A percentile compares a stretch with the other conserved stretches of the same genome.
These are phyloP conservation scores for Sophora flavescens DNA, from an alignment of 306 rosid genomes.

Conservation along the genomic window DNA sequence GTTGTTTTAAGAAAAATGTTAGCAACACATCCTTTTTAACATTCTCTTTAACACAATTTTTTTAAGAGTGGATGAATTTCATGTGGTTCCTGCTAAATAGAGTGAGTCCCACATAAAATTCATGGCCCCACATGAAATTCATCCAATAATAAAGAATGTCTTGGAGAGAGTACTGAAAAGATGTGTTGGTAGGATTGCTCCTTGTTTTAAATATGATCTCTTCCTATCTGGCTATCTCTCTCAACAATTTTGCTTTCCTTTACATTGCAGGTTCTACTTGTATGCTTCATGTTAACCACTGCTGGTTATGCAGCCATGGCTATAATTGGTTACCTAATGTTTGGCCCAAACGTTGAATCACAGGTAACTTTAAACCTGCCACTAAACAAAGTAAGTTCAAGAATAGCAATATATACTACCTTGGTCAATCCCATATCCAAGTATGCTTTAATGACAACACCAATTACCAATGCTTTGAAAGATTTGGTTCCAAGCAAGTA, in stretches of 20 bases:
- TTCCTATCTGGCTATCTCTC: not conserved
- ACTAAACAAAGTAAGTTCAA: slow-evolving; percentile 60
- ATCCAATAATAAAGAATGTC: too few relatives aligned
- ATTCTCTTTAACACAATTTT: too few relatives aligned
- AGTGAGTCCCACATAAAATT: too few relatives aligned
- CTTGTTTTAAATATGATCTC: not conserved
- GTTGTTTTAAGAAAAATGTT: too few relatives aligned
- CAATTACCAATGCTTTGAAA: slow-evolving; percentile 65
- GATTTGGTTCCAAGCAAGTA: slow-evolving; percentile 43
- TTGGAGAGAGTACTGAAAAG: too few relatives aligned
- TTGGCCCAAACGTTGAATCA: slow-evolving; percentile 63
- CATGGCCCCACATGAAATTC: too few relatives aligned
- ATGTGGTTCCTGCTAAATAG: too few relatives aligned
- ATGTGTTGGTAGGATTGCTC: too few relatives aligned
- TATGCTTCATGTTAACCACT: slow-evolving; percentile 68
- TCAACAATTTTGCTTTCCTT: not conserved
- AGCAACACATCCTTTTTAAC: too few relatives aligned
- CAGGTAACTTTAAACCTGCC: slow-evolving; percentile 78
- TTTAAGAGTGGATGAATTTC: too few relatives aligned
- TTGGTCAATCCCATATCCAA: slow-evolving; percentile 77
- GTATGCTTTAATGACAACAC: slow-evolving; percentile 78
- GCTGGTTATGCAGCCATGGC: slow-evolving; percentile 77
- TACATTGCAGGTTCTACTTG: slow-evolving; percentile 63
- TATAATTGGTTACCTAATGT: slow-evolving; percentile 73
- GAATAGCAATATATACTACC: slow-evolving; percentile 71